A percentile compares a stretch with the other conserved stretches of the same genome.
These are phyloP conservation scores for Crithidia expoeki DNA, from an alignment of 208 protist genomes.

Conservation along the genomic window DNA sequence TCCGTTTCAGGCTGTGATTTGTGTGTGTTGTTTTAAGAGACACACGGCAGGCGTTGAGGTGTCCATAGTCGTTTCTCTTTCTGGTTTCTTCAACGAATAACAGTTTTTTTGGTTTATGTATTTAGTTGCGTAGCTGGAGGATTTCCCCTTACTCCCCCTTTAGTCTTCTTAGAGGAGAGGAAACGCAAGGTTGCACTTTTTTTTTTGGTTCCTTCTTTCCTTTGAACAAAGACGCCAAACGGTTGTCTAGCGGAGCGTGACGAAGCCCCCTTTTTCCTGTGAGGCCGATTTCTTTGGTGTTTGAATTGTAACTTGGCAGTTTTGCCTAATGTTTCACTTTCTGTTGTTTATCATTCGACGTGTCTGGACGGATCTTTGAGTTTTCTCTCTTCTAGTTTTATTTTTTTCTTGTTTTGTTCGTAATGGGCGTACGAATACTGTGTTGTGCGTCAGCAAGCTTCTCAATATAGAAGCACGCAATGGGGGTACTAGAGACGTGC, in stretches of 20 bases:
- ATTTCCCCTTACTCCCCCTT: background rate
- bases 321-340: too few species aligned
- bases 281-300: background rate
- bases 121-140: conserved; percentile 3
- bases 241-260: too few species aligned
- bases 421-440: too few species aligned
- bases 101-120: conserved; percentile 11
- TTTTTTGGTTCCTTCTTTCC: too few species aligned
- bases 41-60: background rate
- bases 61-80: background rate
- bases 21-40: background rate
- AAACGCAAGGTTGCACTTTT: too few species aligned
- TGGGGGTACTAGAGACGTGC: too few species aligned
- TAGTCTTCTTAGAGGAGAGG: conserved; percentile 6
- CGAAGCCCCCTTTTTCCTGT: background rate
- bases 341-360: too few species aligned
- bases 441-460: too few species aligned
- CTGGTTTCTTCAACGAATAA: background rate
- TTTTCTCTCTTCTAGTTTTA: background rate
- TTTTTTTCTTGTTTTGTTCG: background rate
- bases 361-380: background rate
- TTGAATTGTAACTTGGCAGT: too few species aligned
- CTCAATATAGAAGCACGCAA: too few species aligned
- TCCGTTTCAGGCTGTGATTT: background rate
- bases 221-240: too few species aligned